phyloP scores from a whole-genome alignment of 805 yeast species.

The Yamadazyma takamatsuzukensis region DNA sequence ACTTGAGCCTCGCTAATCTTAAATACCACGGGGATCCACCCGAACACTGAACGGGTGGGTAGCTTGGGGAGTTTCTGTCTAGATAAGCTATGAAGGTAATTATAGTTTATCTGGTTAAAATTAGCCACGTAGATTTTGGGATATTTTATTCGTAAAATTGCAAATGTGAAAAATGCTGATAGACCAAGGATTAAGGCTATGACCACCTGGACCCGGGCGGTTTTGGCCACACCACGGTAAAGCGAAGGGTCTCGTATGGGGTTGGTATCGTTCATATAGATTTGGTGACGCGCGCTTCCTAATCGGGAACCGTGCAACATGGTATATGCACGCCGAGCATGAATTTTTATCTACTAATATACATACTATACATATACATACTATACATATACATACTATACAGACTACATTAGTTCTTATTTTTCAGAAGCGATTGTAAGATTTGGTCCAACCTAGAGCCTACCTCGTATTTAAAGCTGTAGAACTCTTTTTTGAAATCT shows the following conservation, averaged over 20 bases:
- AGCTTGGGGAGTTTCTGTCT: slow-evolving; percentile 56
- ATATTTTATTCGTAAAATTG: slow-evolving; percentile 66
- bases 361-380: too few relatives aligned
- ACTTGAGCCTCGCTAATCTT: slow-evolving; percentile 69
- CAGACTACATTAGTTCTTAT: not conserved
- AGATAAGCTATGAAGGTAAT: slow-evolving; percentile 41
- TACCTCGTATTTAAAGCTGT: slow-evolving; percentile 10
- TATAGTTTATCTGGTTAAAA: slow-evolving; percentile 42
- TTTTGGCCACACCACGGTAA: slow-evolving; percentile 35
- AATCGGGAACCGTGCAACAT: too few relatives aligned
- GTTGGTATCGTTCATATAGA: too few relatives aligned
- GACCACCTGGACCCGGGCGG: slow-evolving; percentile 72
- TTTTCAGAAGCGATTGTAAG: slow-evolving; percentile 2
- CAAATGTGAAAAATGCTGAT: slow-evolving; percentile 64
- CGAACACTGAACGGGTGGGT: slow-evolving; percentile 57
- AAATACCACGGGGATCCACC: slow-evolving; percentile 74
- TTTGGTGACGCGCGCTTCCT: too few relatives aligned
- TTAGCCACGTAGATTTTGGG: slow-evolving; percentile 87
- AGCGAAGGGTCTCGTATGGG: slow-evolving; percentile 12
- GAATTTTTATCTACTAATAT: too few relatives aligned
- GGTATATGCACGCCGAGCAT: too few relatives aligned
- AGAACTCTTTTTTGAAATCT: slow-evolving; percentile 11
- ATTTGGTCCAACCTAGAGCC: slow-evolving; percentile 9
- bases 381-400: too few relatives aligned
- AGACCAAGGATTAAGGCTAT: slow-evolving; percentile 69